Conservation (phyloP, 805 yeast species). For the Pichia pseudocactophila region DNA sequence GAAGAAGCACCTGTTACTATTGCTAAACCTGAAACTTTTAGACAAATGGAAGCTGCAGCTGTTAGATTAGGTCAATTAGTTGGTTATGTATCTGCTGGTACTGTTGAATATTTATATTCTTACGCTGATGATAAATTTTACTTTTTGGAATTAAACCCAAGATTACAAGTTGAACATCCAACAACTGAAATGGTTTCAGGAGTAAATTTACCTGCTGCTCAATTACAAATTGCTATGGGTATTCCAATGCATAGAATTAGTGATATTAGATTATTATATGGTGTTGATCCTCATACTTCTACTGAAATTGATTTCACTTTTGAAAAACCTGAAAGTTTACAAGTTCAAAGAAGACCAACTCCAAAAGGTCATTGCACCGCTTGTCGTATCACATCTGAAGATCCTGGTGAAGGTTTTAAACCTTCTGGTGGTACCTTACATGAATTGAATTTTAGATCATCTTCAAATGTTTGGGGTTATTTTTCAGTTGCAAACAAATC, state of each 20-base stretch:
- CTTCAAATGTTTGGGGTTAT: constrained; percentile 99
- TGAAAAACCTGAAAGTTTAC: constrained; percentile 57
- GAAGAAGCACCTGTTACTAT: constrained; percentile 99
- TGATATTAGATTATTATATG: constrained; percentile 87
- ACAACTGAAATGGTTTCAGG: constrained; percentile 99
- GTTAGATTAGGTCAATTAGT: constrained; percentile 94
- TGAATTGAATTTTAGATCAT: constrained; percentile 92
- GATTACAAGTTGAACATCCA: constrained; percentile 99
- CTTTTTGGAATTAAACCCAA: constrained; percentile 94
- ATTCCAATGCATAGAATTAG: constrained; percentile 90
- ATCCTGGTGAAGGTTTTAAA: constrained; percentile 98
- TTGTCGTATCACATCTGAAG: constrained; percentile 97
- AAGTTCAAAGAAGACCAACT: constrained; percentile 81
- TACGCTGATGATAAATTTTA: constrained; percentile 91
- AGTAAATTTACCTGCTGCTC: constrained; percentile 96
- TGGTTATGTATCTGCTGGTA: constrained; percentile 98
- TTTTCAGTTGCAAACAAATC: constrained; percentile 96
- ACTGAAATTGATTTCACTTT: constrained; percentile 89
- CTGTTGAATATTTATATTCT: constrained; percentile 94
- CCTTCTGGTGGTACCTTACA: constrained; percentile 97
- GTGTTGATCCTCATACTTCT: constrained; percentile 90
- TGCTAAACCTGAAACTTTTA: constrained; percentile 79
- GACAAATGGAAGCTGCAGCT: constrained; percentile 93
- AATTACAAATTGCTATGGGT: constrained; percentile 99
- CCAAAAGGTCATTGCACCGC: constrained; percentile 99